Evolutionary conservation across 495 filamentous ascomycete genomes (phyloP).

Genomic region (Aspergillus bridgeri): DNA sequence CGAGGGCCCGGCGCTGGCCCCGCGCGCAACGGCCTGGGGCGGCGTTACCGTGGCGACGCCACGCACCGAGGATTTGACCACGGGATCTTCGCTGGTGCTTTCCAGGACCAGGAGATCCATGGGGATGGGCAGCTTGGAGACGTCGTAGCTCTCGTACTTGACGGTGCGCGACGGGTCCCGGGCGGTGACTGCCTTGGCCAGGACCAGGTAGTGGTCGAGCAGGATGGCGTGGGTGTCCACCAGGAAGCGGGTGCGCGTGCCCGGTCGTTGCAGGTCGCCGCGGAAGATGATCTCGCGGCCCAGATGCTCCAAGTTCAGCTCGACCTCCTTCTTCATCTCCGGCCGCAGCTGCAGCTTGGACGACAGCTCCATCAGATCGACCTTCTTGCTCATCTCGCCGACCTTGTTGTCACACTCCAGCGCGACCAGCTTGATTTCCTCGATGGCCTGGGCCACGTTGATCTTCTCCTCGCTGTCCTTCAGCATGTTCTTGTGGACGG

Average conservation of each 20-base stretch:
- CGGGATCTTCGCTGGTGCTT: conserved; percentile 84
- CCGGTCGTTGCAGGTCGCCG: conserved; percentile 85
- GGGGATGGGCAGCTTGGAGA: conserved; percentile 93
- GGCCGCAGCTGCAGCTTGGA: conserved; percentile 77
- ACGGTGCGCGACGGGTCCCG: conserved; percentile 61
- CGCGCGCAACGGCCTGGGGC: conserved; percentile 44
- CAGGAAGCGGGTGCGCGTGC: conserved; percentile 79
- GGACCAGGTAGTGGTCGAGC: conserved; percentile 93
- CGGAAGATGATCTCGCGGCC: conserved; percentile 85
- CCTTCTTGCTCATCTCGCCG: conserved; percentile 89
- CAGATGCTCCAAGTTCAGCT: conserved; percentile 86
- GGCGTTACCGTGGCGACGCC: conserved; percentile 61
- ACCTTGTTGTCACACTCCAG: conserved; percentile 91
- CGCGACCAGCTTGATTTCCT: conserved; percentile 92
- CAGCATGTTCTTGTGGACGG: conserved; percentile 78
- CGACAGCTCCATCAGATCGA: conserved; percentile 82
- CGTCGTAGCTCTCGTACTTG: conserved; percentile 86
- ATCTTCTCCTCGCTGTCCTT: conserved; percentile 85
- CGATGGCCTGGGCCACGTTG: conserved; percentile 80
- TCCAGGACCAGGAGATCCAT: conserved; percentile 95
- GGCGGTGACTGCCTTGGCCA: conserved; percentile 74
- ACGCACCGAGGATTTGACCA: conserved; percentile 73
- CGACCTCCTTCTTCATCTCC: conserved; percentile 77
- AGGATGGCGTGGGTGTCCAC: conserved; percentile 89
- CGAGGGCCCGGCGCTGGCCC: conserved; percentile 54